Evolutionary conservation across 2,329 filamentous ascomycete genomes (phyloP), one percentile per base, ranked within the genome.

Genomic region (Calycina herbarum): DNA sequence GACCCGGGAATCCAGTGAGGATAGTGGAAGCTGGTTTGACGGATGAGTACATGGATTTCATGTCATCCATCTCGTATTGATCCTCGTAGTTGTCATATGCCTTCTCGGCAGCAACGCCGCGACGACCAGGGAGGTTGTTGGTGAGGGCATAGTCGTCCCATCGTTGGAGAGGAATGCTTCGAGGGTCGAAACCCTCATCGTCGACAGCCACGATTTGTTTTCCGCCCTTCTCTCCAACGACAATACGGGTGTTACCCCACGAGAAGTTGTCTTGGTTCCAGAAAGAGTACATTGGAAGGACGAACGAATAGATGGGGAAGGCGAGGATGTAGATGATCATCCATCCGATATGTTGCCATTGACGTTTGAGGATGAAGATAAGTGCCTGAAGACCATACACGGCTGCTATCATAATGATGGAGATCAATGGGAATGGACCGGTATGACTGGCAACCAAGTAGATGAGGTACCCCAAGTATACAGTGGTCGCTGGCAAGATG

Each of bases 251-350:
- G 81, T 95, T 98, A 84, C 95, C 95, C 95, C 95, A 99, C 1
- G 89, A 89, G 84, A 99, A 99, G 80, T 99, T 94, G 79, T 99
- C 95, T 78, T 97, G 94, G 80, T 97, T 96, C 95, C 95, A 99
- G 89, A 99, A 99, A 0, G 94, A 97, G 82, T 98, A 99, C 69
- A 99, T 81, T 0, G 95, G 95, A 13, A 99, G 85, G 69, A 96
- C 77, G 73, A 99, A 92, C 3, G 90, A 95, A 82, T 94, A 97
- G 72, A 99, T 91, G 0, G 95, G 95, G 82, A 91, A 97, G 2
- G 95, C 95, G n/a, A 96, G 73, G 68, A 99, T 85, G 80, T 99
- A 99, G 76, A 99, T 98, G 71, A 99, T 90, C 94, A 99, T 98
- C 95, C 95, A 99, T 72, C 95, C 95, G 67, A 99, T 87, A 76